Percentiles rank a stretch among this genome's conserved stretches.
These are phyloP conservation scores for Trametes pubescens DNA, from an alignment of 1,284 basidiomycete species.

Conservation along the genomic window DNA sequence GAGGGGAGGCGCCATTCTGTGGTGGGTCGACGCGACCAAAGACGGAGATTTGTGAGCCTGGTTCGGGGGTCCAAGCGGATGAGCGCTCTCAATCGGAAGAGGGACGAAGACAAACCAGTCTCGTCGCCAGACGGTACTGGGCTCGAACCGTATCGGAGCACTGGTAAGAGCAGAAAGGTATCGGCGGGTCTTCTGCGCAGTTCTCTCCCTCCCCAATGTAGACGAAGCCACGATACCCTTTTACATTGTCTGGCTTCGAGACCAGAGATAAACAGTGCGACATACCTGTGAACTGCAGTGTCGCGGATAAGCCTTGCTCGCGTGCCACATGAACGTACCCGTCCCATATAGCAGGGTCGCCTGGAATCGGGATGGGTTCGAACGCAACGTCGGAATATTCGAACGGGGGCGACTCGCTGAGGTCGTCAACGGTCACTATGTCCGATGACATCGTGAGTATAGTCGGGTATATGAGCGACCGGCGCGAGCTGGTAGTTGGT, in stretches of 20 bases:
- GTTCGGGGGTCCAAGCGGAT: too few relatives aligned
- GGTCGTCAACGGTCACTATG: conserved; percentile 2
- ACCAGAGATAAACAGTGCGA: not conserved
- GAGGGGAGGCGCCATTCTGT: conserved; percentile 10
- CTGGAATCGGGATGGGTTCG: not conserved
- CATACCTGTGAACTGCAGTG: conserved; percentile 23
- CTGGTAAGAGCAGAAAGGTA: too few relatives aligned
- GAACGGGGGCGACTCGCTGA: not conserved
- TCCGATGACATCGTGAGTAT: not conserved
- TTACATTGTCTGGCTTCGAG: too few relatives aligned
- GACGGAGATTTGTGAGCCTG: conserved; percentile 28
- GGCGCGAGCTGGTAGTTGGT: too few relatives aligned
- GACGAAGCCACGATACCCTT: too few relatives aligned
- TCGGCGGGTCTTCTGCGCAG: too few relatives aligned
- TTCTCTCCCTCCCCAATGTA: too few relatives aligned
- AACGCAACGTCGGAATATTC: not conserved
- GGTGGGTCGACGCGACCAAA: conserved; percentile 21
- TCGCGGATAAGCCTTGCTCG: conserved; percentile 8
- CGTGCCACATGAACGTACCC: conserved; percentile 2
- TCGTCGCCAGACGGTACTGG: too few relatives aligned
- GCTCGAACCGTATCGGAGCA: too few relatives aligned
- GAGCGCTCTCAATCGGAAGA: too few relatives aligned
- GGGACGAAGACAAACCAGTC: too few relatives aligned
- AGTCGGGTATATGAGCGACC: not conserved
- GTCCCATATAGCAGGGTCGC: conserved; percentile 14